Evolutionary conservation across 495 filamentous ascomycete genomes (phyloP).

Genomic region (Penicillium turbatum): DNA sequence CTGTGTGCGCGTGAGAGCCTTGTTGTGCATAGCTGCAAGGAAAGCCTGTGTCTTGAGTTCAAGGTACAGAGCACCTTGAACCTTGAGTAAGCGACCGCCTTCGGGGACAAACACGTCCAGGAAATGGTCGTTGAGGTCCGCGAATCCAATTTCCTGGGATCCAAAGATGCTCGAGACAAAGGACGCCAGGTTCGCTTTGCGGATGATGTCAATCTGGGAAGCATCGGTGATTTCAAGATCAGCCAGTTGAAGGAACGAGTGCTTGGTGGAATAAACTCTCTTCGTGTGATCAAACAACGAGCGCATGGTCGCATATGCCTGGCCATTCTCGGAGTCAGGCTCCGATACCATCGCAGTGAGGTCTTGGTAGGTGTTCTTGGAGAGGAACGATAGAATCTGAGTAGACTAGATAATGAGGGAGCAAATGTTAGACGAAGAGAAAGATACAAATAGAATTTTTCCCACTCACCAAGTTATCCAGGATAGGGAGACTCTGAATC

Average conservation of each 20-base stretch:
- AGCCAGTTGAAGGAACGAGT: constrained; percentile 65
- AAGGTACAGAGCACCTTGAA: constrained; percentile 67
- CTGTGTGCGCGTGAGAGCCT: constrained; percentile 59
- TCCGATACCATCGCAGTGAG: constrained; percentile 71
- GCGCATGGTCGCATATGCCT: constrained; percentile 76
- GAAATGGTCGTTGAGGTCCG: constrained; percentile 79
- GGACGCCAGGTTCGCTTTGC: constrained; percentile 82
- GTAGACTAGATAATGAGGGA: constrained; percentile 48
- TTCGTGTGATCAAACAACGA: constrained; percentile 78
- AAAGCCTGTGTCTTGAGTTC: constrained; percentile 85
- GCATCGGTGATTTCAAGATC: constrained; percentile 67
- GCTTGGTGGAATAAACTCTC: constrained; percentile 65
- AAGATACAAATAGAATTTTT: not conserved
- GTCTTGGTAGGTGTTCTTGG: constrained; percentile 64
- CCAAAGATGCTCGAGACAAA: constrained; percentile 81
- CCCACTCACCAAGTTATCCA: constrained; percentile 63
- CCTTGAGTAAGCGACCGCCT: constrained; percentile 65
- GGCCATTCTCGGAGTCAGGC: constrained; percentile 67
- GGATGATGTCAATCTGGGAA: constrained; percentile 68
- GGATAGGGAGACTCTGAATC: constrained; percentile 64
- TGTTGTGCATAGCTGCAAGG: constrained; percentile 64
- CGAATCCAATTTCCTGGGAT: constrained; percentile 74
- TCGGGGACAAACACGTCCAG: constrained; percentile 79
- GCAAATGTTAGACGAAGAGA: constrained; percentile 3
- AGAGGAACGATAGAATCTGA: constrained; percentile 66